phyloP scores from a whole-genome alignment of 371 early-diverging fungal species.

The Mortierella sp. region DNA sequence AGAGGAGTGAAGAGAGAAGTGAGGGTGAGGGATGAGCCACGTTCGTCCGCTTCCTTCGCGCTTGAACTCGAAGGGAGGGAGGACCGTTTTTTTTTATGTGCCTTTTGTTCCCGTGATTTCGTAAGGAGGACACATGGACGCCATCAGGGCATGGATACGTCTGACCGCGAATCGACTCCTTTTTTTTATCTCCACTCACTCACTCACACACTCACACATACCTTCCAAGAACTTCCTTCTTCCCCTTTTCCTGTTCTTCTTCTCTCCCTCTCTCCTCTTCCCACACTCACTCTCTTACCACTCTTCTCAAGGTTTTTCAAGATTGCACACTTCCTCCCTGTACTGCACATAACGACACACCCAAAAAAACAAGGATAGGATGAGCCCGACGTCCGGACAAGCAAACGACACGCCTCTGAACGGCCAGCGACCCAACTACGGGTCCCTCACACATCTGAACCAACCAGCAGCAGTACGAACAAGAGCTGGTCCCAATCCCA shows the following conservation, averaged over 20 bases:
- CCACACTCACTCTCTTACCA: background rate
- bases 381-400: slow-evolving; percentile 6
- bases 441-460: slow-evolving; percentile 14
- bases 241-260: background rate
- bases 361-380: background rate
- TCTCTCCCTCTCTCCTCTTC: background rate
- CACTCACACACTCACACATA: background rate
- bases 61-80: background rate
- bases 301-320: background rate
- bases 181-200: background rate
- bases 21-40: background rate
- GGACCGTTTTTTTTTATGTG: slow-evolving; percentile 1
- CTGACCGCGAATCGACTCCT: background rate
- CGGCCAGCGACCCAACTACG: slow-evolving; percentile 23
- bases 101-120: background rate
- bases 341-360: background rate
- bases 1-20: background rate
- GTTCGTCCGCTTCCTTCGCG: background rate
- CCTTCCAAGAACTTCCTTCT: background rate
- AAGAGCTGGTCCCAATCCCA: too few relatives aligned
- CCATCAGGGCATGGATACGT: background rate
- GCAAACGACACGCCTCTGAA: background rate
- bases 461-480: background rate
- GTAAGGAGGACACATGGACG: background rate
- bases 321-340: background rate